Evolutionary conservation across 345 rosid species (phyloP).

Genomic region (Draba incana): DNA sequence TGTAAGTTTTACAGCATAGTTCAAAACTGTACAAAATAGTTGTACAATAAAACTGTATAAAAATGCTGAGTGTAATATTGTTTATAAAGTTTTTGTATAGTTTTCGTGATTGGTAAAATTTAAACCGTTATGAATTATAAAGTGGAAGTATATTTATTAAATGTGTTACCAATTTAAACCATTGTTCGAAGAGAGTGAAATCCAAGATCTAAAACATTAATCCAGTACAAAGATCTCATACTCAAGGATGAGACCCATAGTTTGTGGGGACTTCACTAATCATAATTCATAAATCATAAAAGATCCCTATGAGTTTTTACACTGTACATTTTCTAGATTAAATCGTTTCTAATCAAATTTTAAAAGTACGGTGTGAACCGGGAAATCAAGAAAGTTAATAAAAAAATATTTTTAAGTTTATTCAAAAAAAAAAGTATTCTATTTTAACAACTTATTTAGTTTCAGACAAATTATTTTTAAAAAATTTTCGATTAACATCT

Average conservation of each 20-base stretch:
- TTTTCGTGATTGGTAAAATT: too few relatives aligned
- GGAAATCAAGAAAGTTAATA: constrained; percentile 3
- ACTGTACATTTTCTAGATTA: constrained; percentile 19
- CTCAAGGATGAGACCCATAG: constrained; percentile 16
- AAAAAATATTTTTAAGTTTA: neutral
- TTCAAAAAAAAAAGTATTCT: neutral
- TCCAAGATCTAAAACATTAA: constrained; percentile 24
- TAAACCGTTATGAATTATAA: too few relatives aligned
- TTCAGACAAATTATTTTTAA: too few relatives aligned
- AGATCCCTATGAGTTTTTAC: neutral
- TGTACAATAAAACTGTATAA: too few relatives aligned
- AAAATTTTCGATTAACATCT: constrained; percentile 11
- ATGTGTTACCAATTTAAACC: too few relatives aligned
- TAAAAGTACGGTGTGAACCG: neutral
- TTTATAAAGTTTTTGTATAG: too few relatives aligned
- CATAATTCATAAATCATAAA: constrained; percentile 7
- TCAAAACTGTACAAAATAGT: too few relatives aligned
- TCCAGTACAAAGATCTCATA: constrained; percentile 20
- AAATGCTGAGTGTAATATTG: too few relatives aligned
- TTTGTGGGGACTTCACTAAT: constrained; percentile 27
- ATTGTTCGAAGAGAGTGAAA: neutral
- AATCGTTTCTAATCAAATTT: neutral
- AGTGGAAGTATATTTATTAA: too few relatives aligned
- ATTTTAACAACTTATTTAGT: neutral
- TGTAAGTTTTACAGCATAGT: too few relatives aligned